These are phyloP conservation scores for Euphorbia schlechtendalii DNA, from an alignment of 441 rosid species.

Conservation along the genomic window DNA sequence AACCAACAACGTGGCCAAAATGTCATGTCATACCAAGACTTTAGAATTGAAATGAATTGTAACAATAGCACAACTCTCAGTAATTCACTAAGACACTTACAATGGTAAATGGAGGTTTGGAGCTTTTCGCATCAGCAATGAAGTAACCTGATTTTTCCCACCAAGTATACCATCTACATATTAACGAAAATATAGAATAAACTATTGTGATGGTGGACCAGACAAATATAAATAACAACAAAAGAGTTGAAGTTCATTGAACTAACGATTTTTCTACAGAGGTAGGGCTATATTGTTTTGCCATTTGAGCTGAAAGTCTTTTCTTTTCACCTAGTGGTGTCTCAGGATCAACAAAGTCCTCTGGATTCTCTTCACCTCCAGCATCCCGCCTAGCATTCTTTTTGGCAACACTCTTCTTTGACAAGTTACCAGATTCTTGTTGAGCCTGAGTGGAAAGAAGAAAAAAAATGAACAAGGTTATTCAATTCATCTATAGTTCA, in stretches of 20 bases:
- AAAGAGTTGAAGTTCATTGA: neutral
- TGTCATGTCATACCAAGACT: neutral
- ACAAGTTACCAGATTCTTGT: slow-evolving; percentile 29
- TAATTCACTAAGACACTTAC: slow-evolving; percentile 33
- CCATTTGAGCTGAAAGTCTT: slow-evolving; percentile 68
- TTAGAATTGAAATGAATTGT: neutral
- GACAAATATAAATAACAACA: neutral
- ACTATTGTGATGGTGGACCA: neutral
- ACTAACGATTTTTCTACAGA: slow-evolving; percentile 77
- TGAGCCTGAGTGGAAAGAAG: slow-evolving; percentile 23
- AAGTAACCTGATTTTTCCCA: slow-evolving; percentile 77
- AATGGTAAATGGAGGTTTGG: slow-evolving; percentile 65
- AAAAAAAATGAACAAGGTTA: neutral
- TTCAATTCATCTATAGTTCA: neutral
- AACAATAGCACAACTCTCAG: neutral
- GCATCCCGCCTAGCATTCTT: slow-evolving; percentile 59
- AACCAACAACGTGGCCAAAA: neutral
- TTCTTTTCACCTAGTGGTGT: slow-evolving; percentile 66
- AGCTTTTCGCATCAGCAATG: slow-evolving; percentile 64
- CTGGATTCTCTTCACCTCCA: slow-evolving; percentile 54
- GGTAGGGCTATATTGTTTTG: slow-evolving; percentile 57
- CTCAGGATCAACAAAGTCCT: slow-evolving; percentile 61
- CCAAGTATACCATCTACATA: slow-evolving; percentile 82
- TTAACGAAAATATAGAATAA: slow-evolving; percentile 12
- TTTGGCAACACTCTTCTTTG: slow-evolving; percentile 46